Conservation (phyloP, 2,329 filamentous ascomycete genomes). For the Gliomastix tumulicola region DNA sequence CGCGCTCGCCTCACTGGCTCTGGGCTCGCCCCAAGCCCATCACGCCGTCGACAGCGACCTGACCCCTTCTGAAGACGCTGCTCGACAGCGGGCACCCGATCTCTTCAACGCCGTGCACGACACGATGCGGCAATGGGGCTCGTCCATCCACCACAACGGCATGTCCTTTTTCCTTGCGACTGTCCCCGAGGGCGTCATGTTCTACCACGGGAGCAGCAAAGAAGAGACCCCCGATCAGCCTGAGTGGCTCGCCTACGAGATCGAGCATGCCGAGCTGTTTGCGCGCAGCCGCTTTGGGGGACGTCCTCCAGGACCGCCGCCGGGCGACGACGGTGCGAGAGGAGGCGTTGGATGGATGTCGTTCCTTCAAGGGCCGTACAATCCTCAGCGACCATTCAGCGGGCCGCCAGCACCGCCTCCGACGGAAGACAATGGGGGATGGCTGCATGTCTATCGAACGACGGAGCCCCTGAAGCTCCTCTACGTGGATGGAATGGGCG, state of each 20-base stretch:
- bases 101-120: constrained; percentile 70
- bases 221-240: constrained; percentile 39
- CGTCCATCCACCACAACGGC: constrained; percentile 67
- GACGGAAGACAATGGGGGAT: constrained; percentile 32
- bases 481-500: constrained; percentile 65
- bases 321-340: background rate
- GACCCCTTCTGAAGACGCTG: background rate
- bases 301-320: constrained; percentile 7
- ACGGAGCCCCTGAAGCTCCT: constrained; percentile 51
- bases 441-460: constrained; percentile 60
- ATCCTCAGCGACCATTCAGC: background rate
- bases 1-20: background rate
- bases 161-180: constrained; percentile 63
- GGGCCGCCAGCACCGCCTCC: constrained; percentile 2
- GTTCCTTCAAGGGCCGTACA: background rate
- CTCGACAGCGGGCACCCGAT: constrained; percentile 34
- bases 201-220: constrained; percentile 57
- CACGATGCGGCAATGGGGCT: constrained; percentile 69
- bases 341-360: background rate
- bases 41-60: background rate
- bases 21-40: background rate
- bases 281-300: no score
- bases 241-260: constrained; percentile 72
- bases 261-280: constrained; percentile 65
- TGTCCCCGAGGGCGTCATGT: constrained; percentile 35